Percentiles rank a stretch among this genome's conserved stretches.
Evolutionary conservation across 139 green algal genomes (phyloP).

Genomic region (Volvox africanus): DNA sequence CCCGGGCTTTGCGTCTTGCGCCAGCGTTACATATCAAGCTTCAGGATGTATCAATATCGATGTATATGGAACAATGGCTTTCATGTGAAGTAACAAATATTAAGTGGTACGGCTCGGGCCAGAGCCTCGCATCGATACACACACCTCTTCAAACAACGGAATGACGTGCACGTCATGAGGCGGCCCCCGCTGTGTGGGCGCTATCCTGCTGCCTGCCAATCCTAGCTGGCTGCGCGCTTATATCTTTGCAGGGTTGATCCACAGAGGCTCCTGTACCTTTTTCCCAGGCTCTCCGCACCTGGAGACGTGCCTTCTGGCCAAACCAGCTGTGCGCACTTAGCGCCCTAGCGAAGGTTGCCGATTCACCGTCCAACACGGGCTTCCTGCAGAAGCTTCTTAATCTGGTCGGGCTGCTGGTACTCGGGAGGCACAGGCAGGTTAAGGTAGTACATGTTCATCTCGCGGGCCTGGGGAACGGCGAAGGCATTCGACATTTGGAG

Average conservation of each 20-base stretch:
- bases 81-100: too few species aligned
- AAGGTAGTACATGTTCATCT: constrained; percentile 67
- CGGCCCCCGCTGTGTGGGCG: too few species aligned
- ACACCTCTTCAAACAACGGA: too few species aligned
- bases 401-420: constrained; percentile 61
- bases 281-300: not conserved
- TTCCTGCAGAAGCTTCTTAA: constrained; percentile 49
- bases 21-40: too few species aligned
- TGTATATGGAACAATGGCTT: too few species aligned
- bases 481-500: not conserved
- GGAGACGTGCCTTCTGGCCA: not conserved
- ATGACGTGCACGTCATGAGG: too few species aligned
- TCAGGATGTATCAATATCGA: too few species aligned
- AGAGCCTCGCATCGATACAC: too few species aligned
- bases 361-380: constrained; percentile 21
- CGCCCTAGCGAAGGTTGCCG: too few species aligned
- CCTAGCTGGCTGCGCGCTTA: not conserved
- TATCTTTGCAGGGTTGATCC: not conserved
- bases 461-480: constrained; percentile 1
- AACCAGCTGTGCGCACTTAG: not conserved
- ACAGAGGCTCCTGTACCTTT: not conserved
- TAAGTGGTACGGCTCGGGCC: too few species aligned
- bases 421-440: constrained; percentile 56
- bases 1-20: too few species aligned
- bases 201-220: not conserved